Percentiles rank a stretch among this genome's conserved stretches.
Conservation (phyloP, 305 asterid genomes). For the Andrographis paniculata region DNA sequence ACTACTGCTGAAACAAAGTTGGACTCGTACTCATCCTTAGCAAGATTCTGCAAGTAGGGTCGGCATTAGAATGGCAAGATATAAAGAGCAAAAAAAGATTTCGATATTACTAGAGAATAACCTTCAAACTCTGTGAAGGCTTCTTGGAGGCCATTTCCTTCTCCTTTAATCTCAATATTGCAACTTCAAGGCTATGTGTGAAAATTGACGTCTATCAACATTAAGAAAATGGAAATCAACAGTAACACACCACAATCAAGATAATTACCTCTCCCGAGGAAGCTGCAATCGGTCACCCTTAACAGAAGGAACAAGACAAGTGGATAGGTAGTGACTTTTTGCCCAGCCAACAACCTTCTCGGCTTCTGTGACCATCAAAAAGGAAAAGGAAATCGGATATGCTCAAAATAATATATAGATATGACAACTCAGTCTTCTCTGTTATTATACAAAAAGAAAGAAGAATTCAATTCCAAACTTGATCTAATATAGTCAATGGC, state of each 20-base stretch:
- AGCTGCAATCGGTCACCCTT: constrained; percentile 67
- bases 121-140: constrained; percentile 85
- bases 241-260: constrained; percentile 15
- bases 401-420: constrained; percentile 1
- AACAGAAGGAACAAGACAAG: constrained; percentile 60
- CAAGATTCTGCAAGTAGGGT: constrained; percentile 60
- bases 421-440: too few relatives aligned
- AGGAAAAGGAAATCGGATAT: neutral
- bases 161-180: constrained; percentile 76
- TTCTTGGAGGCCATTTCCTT: constrained; percentile 68
- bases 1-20: constrained; percentile 95
- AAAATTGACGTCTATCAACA: constrained; percentile 21
- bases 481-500: neutral
- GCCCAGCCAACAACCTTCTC: constrained; percentile 98
- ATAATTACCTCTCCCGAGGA: constrained; percentile 79
- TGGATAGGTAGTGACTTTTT: constrained; percentile 76
- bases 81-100: neutral
- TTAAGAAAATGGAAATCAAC: constrained; percentile 16
- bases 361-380: constrained; percentile 52
- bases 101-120: constrained; percentile 15
- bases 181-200: constrained; percentile 67
- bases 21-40: constrained; percentile 93
- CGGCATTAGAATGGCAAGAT: constrained; percentile 13
- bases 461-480: neutral
- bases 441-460: too few relatives aligned